A percentile compares a stretch with the other conserved stretches of the same genome.
Evolutionary conservation across 768 basidiomycete species (phyloP).

Genomic region (Rhodotorula diobovata): DNA sequence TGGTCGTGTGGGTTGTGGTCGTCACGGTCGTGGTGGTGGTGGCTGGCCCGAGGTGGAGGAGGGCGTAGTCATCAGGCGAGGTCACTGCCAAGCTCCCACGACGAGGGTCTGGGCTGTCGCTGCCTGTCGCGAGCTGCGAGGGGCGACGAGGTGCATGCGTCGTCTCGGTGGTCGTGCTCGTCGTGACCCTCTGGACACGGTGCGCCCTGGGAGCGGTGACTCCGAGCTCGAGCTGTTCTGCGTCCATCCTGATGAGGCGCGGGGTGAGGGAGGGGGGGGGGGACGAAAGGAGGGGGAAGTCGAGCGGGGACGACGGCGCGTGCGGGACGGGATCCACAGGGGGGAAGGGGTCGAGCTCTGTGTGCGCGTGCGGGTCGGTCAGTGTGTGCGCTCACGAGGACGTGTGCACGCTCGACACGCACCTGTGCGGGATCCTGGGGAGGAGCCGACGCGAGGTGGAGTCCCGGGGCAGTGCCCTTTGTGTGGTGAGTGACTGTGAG

Average conservation of each 20-base stretch:
- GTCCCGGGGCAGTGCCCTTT: no score
- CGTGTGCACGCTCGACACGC: no score
- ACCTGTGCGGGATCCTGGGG: no score
- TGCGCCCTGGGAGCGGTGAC: neutral
- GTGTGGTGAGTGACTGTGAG: no score
- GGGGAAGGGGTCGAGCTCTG: neutral
- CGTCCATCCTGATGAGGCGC: neutral
- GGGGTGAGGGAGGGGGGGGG: neutral
- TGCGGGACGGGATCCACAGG: no score
- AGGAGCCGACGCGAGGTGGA: no score
- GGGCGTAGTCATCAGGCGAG: constrained; percentile 15
- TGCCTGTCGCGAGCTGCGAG: neutral
- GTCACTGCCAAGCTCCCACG: no score
- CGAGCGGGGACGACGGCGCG: neutral
- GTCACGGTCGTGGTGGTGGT: constrained; percentile 26
- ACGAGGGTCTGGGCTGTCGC: neutral
- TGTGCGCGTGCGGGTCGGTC: neutral
- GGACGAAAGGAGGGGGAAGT: neutral
- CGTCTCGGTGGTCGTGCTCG: neutral
- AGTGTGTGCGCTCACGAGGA: neutral
- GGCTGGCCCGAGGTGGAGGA: constrained; percentile 29
- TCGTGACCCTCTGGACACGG: neutral
- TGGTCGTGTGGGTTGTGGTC: constrained; percentile 33
- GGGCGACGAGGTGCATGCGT: neutral
- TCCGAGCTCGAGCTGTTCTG: neutral